Conservation (phyloP, 2,329 filamentous ascomycete species). For the Arthroderma sp. region DNA sequence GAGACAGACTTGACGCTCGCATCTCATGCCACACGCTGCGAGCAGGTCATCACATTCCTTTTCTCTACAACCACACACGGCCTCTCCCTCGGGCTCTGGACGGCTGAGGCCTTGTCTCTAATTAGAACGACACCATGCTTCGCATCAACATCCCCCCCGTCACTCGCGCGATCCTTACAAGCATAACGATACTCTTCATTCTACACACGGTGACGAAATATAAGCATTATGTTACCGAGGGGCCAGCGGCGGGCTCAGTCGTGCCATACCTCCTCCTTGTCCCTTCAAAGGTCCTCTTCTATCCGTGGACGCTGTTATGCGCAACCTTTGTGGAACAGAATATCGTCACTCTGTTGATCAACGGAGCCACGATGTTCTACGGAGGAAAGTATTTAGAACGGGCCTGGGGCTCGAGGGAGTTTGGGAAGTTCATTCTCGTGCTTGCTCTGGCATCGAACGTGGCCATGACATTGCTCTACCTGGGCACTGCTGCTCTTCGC, state of each 20-base stretch:
- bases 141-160: constrained; percentile 88
- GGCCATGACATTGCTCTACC: constrained; percentile 59
- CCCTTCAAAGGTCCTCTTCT: constrained; percentile 68
- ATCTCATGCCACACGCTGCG: not conserved
- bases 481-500: constrained; percentile 58
- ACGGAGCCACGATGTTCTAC: constrained; percentile 70
- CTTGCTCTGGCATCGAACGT: constrained; percentile 69
- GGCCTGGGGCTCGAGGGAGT: constrained; percentile 85
- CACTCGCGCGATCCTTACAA: constrained; percentile 68
- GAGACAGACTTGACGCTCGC: not conserved
- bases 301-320: constrained; percentile 85
- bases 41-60: not conserved
- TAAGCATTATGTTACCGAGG: constrained; percentile 50
- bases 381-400: constrained; percentile 90
- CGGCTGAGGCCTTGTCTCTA: not conserved
- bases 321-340: constrained; percentile 88
- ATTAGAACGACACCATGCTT: constrained; percentile 48
- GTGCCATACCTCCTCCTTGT: constrained; percentile 82
- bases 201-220: constrained; percentile 55
- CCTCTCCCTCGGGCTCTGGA: not conserved
- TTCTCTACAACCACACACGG: not conserved
- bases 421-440: constrained; percentile 77
- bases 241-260: constrained; percentile 24
- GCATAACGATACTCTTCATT: constrained; percentile 63
- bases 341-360: constrained; percentile 70